phyloP scores from a whole-genome alignment of 306 rosid genomes.

The Trifolium pratense region DNA sequence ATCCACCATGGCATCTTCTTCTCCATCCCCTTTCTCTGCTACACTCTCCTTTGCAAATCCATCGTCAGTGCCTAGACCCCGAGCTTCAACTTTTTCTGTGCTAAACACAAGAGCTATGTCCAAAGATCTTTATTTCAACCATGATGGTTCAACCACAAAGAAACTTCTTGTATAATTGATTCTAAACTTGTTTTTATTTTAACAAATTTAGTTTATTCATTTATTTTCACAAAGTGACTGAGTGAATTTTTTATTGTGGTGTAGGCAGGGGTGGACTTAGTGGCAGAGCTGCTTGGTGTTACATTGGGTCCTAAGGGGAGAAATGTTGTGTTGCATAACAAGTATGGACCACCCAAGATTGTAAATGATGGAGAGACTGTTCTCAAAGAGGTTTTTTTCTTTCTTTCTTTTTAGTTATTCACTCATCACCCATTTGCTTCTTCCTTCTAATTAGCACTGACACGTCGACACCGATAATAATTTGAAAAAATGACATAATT shows the following conservation, averaged over 20 bases:
- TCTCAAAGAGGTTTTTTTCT: constrained; percentile 69
- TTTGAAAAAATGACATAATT: no score
- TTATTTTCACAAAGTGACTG: constrained; percentile 20
- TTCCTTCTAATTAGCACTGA: background rate
- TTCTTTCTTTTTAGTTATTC: background rate
- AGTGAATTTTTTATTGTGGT: constrained; percentile 36
- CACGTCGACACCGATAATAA: no score
- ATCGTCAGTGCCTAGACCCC: constrained; percentile 48
- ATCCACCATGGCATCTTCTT: constrained; percentile 63
- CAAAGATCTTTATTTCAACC: constrained; percentile 78
- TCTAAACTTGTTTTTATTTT: constrained; percentile 11
- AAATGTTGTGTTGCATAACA: constrained; percentile 84
- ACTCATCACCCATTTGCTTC: background rate
- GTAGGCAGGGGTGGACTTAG: constrained; percentile 86
- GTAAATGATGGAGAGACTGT: constrained; percentile 96
- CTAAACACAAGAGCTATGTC: constrained; percentile 59
- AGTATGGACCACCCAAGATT: constrained; percentile 93
- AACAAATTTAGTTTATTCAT: constrained; percentile 22
- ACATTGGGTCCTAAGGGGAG: constrained; percentile 96
- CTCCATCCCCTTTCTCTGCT: constrained; percentile 23
- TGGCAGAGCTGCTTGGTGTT: constrained; percentile 86
- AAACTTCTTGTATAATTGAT: constrained; percentile 66
- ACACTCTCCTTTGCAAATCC: constrained; percentile 57
- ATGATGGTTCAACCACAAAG: constrained; percentile 70
- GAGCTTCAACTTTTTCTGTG: constrained; percentile 45